Base-by-base conservation (phyloP, 306 rosid species). In the Ochetophila trinervis region DNA sequence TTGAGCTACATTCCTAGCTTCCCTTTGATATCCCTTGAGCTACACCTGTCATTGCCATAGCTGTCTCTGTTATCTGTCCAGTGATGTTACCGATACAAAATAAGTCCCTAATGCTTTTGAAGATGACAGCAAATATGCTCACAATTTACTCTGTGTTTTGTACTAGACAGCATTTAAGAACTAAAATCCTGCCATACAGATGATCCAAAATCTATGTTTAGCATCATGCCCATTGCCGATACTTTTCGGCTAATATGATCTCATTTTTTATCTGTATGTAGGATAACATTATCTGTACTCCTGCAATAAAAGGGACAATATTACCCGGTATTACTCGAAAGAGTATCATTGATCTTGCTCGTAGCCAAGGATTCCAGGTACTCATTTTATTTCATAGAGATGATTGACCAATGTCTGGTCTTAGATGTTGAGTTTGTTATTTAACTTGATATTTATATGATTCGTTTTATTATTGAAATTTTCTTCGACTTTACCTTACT, bases 271-370 rank as follows among this genome's bases (percentile, higher is more conserved):
- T 75, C 40, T 77, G 50, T 18, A 77, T 55, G 49, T 67, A 94
- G 99, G 96, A 79, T 60, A 74, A 86, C 44, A 50, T 82, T 56
- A 88, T 94, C 69, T 84, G 88, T 49, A 94, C 99, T 71, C 99
- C 99, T 34, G 83, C 79, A 62, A 80, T 94, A 51, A 90, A 86
- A 71, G 99, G 99, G 67, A 94, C 99, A 48, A 94, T 94, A 70
- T 83, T 94, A 76, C 99, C 99, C 17, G 99, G 99, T 63, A 85
- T 94, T 68, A 94, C 99, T 58, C 89, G 97, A 69, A 94, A 94
- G 76, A 94, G 99, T 67, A 86, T 90, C 67, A 90, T 94, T 71
- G 99, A 94, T 19, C 90, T 90, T 81, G 97, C 97, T 62, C 86
- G 76, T 74, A 90, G 83, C 78, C 88, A 79, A 74, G 97, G 97